Evolutionary conservation across 2,329 filamentous ascomycete genomes (phyloP), one percentile per base, ranked within the genome.

Genomic region (Fusarium domesticum): DNA sequence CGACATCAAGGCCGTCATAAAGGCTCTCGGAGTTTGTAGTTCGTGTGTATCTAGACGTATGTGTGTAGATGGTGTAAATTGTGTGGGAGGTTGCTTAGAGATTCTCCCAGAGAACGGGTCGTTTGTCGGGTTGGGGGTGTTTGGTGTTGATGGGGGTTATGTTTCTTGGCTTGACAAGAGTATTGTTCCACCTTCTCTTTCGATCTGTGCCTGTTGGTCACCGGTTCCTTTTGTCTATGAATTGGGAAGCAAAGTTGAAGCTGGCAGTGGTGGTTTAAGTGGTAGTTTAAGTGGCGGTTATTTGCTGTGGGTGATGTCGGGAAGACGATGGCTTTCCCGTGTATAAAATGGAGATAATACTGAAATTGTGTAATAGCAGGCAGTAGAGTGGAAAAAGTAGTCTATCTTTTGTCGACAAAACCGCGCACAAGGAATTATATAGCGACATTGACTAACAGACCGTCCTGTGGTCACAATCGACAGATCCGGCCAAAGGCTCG

Each of bases 1-100:
- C 57, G 58, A 60, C 57, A 60, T 60, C 58, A 60, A 59, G 47
- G 58, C 58, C 58, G 58, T 56, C 58, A 60, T 60, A 20, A 47
- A 43, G 47, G 50, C 52, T 52, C 45, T 45, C 35, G 52, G n/a
- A n/a, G 51, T 15, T 38, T 45, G 43, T 45, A 37, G 14, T 25
- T 45, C 48, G 39, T 45, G 32, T 46, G n/a, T 35, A 28, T 53
- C 23, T 28, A 35, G 33, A 35, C 53, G 52, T 56, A 51, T 54
- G 53, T 56, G 47, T 45, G 31, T 40, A 42, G 42, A 32, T 28
- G n/a, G 23, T 40, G 41, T 17, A 20, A 33, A 34, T 37, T 42
- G 35, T 42, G 35, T 33, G 34, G 31, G 37, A 37, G 42, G 34
- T 47, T 39, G 20, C 19, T 41, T 34, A 36, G 39, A 42, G 32